phyloP scores from a whole-genome alignment of 257 asterid species.

The Solanum etuberosum region DNA sequence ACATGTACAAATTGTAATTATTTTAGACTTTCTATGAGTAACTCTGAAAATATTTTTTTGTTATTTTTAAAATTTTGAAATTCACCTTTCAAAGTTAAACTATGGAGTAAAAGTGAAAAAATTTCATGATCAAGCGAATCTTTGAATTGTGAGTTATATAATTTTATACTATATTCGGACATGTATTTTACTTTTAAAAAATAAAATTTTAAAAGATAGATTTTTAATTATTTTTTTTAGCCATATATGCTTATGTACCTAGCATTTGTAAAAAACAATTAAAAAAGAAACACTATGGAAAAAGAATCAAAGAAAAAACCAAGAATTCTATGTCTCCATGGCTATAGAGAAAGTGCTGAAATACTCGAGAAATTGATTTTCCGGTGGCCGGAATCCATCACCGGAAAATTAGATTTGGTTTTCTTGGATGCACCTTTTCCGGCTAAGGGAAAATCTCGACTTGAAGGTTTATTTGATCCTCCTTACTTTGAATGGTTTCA shows the following conservation, averaged over 20 bases:
- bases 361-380: slow-evolving; percentile 11
- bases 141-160: no score
- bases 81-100: no score
- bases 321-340: slow-evolving; percentile 26
- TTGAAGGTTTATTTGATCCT: slow-evolving; percentile 25
- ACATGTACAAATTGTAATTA: background rate
- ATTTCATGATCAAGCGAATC: background rate
- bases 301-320: background rate
- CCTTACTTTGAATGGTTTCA: slow-evolving; percentile 28
- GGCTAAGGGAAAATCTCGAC: slow-evolving; percentile 9
- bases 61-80: no score
- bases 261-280: no score
- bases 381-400: slow-evolving; percentile 22
- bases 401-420: slow-evolving; percentile 14
- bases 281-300: background rate
- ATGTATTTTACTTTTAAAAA: no score
- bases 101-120: background rate
- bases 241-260: background rate
- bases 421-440: slow-evolving; percentile 25
- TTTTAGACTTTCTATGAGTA: background rate
- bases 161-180: background rate
- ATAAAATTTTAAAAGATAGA: background rate
- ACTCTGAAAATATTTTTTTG: background rate
- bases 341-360: slow-evolving; percentile 21
- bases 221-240: background rate